Conservation (phyloP, 768 basidiomycete genomes). For the Brasilioporus rufonigricans region DNA sequence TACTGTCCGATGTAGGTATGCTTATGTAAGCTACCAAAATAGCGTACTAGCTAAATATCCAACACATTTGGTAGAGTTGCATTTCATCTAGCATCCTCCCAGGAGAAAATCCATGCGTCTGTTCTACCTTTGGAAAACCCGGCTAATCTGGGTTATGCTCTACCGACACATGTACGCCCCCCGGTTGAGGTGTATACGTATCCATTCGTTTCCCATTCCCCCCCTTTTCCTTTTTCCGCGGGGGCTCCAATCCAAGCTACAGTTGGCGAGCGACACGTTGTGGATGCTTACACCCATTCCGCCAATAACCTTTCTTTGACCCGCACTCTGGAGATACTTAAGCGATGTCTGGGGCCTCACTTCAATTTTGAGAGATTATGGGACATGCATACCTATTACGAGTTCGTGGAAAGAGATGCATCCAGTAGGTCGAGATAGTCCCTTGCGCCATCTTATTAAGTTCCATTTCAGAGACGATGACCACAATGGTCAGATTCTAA, state of each 20-base stretch:
- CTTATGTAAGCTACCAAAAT: too few species aligned
- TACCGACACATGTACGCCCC: slow-evolving; percentile 25
- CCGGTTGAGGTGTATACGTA: slow-evolving; percentile 36
- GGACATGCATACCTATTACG: slow-evolving; percentile 46
- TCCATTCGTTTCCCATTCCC: slow-evolving; percentile 33
- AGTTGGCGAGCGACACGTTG: slow-evolving; percentile 17
- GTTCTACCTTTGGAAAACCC: slow-evolving; percentile 26
- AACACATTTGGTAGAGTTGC: slow-evolving; percentile 30
- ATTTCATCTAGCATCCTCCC: slow-evolving; percentile 37
- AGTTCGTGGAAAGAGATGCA: slow-evolving; percentile 40
- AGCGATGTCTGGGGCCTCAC: slow-evolving; percentile 39
- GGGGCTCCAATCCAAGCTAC: slow-evolving; percentile 29
- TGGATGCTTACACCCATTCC: slow-evolving; percentile 36
- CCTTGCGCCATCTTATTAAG: neutral
- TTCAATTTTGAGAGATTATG: slow-evolving; percentile 46
- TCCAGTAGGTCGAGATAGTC: slow-evolving; percentile 28
- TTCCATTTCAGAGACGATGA: slow-evolving; percentile 37
- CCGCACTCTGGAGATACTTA: slow-evolving; percentile 37
- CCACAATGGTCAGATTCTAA: slow-evolving; percentile 35
- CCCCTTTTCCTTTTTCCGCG: slow-evolving; percentile 38
- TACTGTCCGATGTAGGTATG: too few species aligned
- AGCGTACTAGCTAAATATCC: too few species aligned
- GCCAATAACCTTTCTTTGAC: slow-evolving; percentile 38
- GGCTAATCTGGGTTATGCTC: slow-evolving; percentile 16
- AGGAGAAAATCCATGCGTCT: slow-evolving; percentile 34